Evolutionary conservation across 192 early-diverging fungal species (phyloP).

Genomic region (Rhizophlyctis rosea): DNA sequence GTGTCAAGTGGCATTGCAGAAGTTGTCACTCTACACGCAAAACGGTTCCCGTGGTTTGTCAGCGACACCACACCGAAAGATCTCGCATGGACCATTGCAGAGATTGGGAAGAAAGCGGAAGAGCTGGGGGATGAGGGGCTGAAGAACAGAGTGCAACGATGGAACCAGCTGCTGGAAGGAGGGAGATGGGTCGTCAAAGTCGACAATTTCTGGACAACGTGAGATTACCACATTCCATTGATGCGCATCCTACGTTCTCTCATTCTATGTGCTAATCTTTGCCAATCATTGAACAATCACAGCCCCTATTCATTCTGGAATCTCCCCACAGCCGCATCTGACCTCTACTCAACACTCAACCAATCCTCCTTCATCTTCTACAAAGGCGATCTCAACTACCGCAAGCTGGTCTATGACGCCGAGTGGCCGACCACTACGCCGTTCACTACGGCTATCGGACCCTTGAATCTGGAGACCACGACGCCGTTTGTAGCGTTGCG

Average conservation of each 20-base stretch:
- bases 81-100: conserved; percentile 67
- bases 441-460: conserved; percentile 82
- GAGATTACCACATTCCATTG: no score
- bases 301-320: conserved; percentile 81
- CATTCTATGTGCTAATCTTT: no score
- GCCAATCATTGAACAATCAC: no score
- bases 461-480: conserved; percentile 35
- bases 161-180: conserved; percentile 61
- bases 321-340: conserved; percentile 62
- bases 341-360: conserved; percentile 60
- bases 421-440: conserved; percentile 79
- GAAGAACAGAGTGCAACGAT: conserved; percentile 43
- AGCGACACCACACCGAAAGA: conserved; percentile 79
- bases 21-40: conserved; percentile 77
- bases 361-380: conserved; percentile 72
- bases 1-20: conserved; percentile 61
- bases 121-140: conserved; percentile 31
- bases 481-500: conserved; percentile 74
- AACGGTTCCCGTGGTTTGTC: conserved; percentile 94
- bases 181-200: conserved; percentile 65
- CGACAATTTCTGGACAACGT: conserved; percentile 84
- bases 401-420: conserved; percentile 92
- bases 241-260: no score
- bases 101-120: conserved; percentile 23
- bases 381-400: conserved; percentile 97